Conservation (phyloP, 345 rosid species). For the Geranium brycei region DNA sequence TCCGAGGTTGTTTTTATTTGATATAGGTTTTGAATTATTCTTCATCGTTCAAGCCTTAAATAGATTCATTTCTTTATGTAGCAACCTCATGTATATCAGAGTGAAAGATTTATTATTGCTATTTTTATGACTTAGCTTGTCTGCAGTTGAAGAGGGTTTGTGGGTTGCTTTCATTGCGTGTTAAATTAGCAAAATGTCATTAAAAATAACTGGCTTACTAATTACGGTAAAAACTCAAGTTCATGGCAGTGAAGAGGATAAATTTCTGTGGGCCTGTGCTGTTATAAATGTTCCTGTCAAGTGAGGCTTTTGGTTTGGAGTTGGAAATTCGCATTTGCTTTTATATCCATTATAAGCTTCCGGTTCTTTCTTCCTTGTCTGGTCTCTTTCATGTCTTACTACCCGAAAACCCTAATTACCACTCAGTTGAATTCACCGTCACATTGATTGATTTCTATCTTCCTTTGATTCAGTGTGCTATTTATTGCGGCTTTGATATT, state of each 20-base stretch:
- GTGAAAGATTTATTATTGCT: background rate
- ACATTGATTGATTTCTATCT: conserved; percentile 14
- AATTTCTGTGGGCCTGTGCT: conserved; percentile 35
- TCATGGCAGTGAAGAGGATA: conserved; percentile 7
- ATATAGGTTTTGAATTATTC: background rate
- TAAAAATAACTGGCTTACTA: conserved; percentile 9
- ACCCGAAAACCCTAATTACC: conserved; percentile 30
- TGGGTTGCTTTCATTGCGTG: conserved; percentile 9
- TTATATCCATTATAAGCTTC: conserved; percentile 18
- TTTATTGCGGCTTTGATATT: background rate
- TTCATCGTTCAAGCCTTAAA: background rate
- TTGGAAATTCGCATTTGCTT: conserved; percentile 26
- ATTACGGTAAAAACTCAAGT: conserved; percentile 18
- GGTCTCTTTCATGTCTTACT: conserved; percentile 33
- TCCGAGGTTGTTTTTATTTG: background rate
- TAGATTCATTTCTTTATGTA: background rate
- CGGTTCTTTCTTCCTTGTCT: conserved; percentile 28
- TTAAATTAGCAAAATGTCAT: conserved; percentile 16
- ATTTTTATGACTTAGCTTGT: background rate
- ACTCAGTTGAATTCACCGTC: conserved; percentile 18
- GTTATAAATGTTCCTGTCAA: conserved; percentile 48
- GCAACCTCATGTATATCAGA: background rate
- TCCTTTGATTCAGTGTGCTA: conserved; percentile 12
- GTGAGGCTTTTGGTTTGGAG: conserved; percentile 23
- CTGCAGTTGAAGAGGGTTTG: conserved; percentile 3